A percentile compares a stretch with the other conserved stretches of the same genome.
Conservation (phyloP, 306 rosid genomes). For the Astragalus glycyphyllos region DNA sequence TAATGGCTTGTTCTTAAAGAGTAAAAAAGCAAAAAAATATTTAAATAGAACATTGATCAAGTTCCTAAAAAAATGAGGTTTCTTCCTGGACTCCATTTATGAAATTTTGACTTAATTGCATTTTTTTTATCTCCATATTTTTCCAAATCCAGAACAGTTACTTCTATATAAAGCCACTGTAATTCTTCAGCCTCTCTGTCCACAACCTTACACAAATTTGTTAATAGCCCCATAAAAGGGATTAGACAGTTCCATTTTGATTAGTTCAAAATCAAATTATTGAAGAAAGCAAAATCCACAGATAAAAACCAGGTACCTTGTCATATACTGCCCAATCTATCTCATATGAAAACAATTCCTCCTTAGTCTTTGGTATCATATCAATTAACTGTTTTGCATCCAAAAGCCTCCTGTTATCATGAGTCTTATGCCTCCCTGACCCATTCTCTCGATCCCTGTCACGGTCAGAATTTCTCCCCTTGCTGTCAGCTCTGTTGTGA, state of each 20-base stretch:
- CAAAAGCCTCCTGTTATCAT: slow-evolving; percentile 80
- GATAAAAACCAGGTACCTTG: slow-evolving; percentile 55
- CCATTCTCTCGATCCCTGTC: slow-evolving; percentile 75
- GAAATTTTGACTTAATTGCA: not conserved
- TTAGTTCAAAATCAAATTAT: slow-evolving; percentile 12
- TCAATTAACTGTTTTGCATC: slow-evolving; percentile 95
- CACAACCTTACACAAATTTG: slow-evolving; percentile 7
- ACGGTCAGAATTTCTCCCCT: slow-evolving; percentile 59
- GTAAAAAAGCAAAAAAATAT: slow-evolving; percentile 1
- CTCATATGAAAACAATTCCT: slow-evolving; percentile 90
- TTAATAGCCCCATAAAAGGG: slow-evolving; percentile 18
- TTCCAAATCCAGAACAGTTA: slow-evolving; percentile 5
- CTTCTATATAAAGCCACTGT: slow-evolving; percentile 8
- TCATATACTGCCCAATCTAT: slow-evolving; percentile 94
- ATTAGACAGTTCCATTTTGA: not conserved
- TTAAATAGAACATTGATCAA: not conserved
- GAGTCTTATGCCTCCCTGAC: slow-evolving; percentile 61
- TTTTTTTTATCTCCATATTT: not conserved
- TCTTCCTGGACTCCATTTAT: slow-evolving; percentile 2
- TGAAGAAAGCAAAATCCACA: slow-evolving; percentile 9
- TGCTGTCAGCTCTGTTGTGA: slow-evolving; percentile 75
- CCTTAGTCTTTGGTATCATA: slow-evolving; percentile 98
- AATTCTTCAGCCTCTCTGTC: slow-evolving; percentile 33
- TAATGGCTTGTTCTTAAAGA: not conserved
- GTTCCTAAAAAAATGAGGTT: slow-evolving; percentile 5